A percentile compares a stretch with the other conserved stretches of the same genome.
phyloP scores from a whole-genome alignment of 2,329 filamentous ascomycete genomes.

The Alternaria longipes region DNA sequence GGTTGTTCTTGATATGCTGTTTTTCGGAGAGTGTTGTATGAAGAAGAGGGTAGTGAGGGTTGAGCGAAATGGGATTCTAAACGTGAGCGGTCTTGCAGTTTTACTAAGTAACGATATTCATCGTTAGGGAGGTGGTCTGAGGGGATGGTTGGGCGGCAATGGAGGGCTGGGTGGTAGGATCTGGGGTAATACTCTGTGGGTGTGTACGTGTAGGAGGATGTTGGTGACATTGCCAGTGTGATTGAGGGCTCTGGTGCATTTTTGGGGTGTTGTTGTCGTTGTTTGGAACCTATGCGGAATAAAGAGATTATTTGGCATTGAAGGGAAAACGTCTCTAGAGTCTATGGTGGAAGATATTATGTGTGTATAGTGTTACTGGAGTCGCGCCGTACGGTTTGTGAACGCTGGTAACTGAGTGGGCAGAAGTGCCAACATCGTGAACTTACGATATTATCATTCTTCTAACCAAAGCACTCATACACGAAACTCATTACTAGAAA shows the following conservation, averaged over 20 bases:
- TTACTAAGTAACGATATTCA: slow-evolving; percentile 13
- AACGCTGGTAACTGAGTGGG: neutral
- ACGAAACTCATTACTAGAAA: neutral
- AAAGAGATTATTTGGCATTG: neutral
- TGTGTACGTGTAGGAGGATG: neutral
- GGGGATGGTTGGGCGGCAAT: neutral
- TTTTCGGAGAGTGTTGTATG: neutral
- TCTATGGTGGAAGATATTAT: neutral
- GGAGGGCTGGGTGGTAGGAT: neutral
- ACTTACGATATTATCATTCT: neutral
- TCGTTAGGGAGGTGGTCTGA: slow-evolving; percentile 17
- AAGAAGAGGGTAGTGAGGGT: neutral
- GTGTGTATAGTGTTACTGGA: neutral
- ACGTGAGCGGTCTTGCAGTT: slow-evolving; percentile 7
- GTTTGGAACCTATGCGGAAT: neutral
- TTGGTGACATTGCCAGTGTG: neutral
- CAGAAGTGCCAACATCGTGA: neutral
- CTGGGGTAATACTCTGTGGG: neutral
- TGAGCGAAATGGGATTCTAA: slow-evolving; percentile 15
- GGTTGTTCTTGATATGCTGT: slow-evolving; percentile 11
- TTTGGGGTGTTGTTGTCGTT: neutral
- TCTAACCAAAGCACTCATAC: neutral
- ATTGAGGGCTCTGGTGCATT: neutral
- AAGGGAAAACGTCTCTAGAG: neutral
- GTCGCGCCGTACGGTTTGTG: neutral